These are phyloP conservation scores for Pisolithus orientalis DNA, from an alignment of 768 basidiomycete genomes.

Conservation along the genomic window DNA sequence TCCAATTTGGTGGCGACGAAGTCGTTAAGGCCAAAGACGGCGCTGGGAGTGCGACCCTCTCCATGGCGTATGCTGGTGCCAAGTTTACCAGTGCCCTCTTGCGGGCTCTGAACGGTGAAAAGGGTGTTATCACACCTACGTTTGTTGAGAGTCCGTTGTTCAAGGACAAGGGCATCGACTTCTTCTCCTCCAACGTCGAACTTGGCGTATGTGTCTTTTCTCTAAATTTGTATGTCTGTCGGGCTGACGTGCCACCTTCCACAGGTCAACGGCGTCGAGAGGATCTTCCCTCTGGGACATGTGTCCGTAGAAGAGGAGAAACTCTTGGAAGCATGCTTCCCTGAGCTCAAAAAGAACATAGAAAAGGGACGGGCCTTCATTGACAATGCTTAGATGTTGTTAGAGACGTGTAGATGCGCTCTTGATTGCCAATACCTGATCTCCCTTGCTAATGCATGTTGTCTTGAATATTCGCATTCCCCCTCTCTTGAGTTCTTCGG, in stretches of 20 bases:
- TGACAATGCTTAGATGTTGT: conserved; percentile 23
- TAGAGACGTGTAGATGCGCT: conserved; percentile 16
- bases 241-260: conserved; percentile 8
- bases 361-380: conserved; percentile 87
- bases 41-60: conserved; percentile 68
- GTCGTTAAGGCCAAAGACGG: conserved; percentile 98
- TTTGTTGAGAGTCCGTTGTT: conserved; percentile 88
- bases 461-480: not conserved
- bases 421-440: not conserved
- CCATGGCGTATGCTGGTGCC: conserved; percentile 75
- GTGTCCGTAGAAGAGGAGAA: conserved; percentile 79
- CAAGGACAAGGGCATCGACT: conserved; percentile 80
- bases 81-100: conserved; percentile 59
- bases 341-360: conserved; percentile 96
- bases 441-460: not conserved
- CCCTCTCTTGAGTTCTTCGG: too few relatives aligned
- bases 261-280: conserved; percentile 82
- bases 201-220: conserved; percentile 62
- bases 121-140: conserved; percentile 68
- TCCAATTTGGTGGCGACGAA: conserved; percentile 98
- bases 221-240: not conserved
- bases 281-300: conserved; percentile 80
- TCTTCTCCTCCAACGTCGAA: conserved; percentile 92
- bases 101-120: conserved; percentile 60
- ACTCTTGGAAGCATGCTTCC: conserved; percentile 80